These are phyloP conservation scores for Penicillium sp. DNA, from an alignment of 2,329 filamentous ascomycete genomes.

Conservation along the genomic window DNA sequence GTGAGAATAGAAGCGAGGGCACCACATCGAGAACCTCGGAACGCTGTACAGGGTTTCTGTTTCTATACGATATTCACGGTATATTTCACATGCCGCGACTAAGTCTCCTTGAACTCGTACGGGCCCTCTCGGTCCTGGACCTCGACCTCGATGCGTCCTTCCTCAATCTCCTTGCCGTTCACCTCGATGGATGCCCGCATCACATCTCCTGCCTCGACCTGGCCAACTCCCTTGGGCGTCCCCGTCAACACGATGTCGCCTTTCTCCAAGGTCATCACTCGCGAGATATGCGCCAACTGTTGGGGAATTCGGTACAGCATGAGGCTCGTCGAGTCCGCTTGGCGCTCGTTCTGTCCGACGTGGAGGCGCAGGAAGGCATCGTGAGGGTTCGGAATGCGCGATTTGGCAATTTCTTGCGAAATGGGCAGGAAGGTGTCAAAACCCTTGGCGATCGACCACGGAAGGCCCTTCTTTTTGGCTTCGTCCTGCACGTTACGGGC, in stretches of 20 bases:
- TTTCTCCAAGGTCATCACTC: constrained; percentile 88
- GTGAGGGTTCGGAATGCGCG: constrained; percentile 79
- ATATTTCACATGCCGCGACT: not conserved
- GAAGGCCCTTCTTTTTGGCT: constrained; percentile 93
- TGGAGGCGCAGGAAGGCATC: constrained; percentile 80
- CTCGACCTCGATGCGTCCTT: constrained; percentile 77
- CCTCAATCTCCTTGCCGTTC: constrained; percentile 76
- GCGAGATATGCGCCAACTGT: constrained; percentile 85
- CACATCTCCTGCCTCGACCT: constrained; percentile 79
- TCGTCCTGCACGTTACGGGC: constrained; percentile 93
- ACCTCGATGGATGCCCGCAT: constrained; percentile 82
- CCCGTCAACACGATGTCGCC: constrained; percentile 96
- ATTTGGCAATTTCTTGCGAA: constrained; percentile 75
- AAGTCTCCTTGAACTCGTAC: constrained; percentile 76
- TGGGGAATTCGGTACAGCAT: constrained; percentile 92
- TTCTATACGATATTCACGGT: not conserved
- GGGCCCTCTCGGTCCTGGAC: constrained; percentile 75
- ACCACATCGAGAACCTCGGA: no score
- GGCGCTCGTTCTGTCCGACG: constrained; percentile 75
- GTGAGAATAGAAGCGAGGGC: not conserved
- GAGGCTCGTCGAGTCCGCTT: constrained; percentile 84
- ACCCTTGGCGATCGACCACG: constrained; percentile 94
- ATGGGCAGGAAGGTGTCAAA: constrained; percentile 97
- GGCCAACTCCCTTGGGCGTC: constrained; percentile 91
- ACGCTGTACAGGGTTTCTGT: not conserved